A percentile compares a stretch with the other conserved stretches of the same genome.
Conservation (phyloP, 1,284 basidiomycete genomes). For the Melanopsichium pennsylvanicum region DNA sequence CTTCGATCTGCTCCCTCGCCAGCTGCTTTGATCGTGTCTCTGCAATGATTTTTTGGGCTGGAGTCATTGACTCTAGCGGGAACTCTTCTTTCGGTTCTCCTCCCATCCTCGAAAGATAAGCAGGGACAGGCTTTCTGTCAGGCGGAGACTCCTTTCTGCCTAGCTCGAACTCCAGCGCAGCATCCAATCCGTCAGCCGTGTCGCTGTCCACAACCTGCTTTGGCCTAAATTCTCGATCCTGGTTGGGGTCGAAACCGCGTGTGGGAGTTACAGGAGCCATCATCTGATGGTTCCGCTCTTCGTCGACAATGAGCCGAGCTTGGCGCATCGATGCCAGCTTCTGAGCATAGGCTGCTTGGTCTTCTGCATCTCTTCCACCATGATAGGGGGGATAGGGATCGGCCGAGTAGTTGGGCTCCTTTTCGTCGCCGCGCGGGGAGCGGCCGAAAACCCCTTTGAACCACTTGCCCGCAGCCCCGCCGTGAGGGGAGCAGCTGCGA, state of each 20-base stretch:
- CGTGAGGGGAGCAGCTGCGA: conserved; percentile 22
- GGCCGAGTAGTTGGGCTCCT: conserved; percentile 17
- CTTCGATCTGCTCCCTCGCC: conserved; percentile 40
- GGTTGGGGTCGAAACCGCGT: conserved; percentile 20
- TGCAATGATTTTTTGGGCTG: conserved; percentile 57
- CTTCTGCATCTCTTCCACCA: conserved; percentile 36
- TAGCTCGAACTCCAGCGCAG: conserved; percentile 15
- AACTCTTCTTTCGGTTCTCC: too few species aligned
- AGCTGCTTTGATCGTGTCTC: conserved; percentile 53
- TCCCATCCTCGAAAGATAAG: too few species aligned
- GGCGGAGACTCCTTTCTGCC: conserved; percentile 45
- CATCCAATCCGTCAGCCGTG: conserved; percentile 11
- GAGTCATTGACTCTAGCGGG: conserved; percentile 42
- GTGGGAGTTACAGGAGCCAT: conserved; percentile 13
- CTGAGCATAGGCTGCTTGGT: conserved; percentile 45
- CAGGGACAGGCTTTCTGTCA: conserved; percentile 49
- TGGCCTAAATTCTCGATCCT: conserved; percentile 23
- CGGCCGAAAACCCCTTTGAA: conserved; percentile 57
- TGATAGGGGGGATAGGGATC: conserved; percentile 3
- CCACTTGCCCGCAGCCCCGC: conserved; percentile 40
- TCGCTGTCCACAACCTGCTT: conserved; percentile 28
- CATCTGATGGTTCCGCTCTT: conserved; percentile 47
- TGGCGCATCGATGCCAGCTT: conserved; percentile 54
- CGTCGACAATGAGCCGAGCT: conserved; percentile 58
- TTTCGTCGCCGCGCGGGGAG: conserved; percentile 37